Base-by-base conservation (phyloP, 1,284 basidiomycete species). In the Microbotryum intermedium region DNA sequence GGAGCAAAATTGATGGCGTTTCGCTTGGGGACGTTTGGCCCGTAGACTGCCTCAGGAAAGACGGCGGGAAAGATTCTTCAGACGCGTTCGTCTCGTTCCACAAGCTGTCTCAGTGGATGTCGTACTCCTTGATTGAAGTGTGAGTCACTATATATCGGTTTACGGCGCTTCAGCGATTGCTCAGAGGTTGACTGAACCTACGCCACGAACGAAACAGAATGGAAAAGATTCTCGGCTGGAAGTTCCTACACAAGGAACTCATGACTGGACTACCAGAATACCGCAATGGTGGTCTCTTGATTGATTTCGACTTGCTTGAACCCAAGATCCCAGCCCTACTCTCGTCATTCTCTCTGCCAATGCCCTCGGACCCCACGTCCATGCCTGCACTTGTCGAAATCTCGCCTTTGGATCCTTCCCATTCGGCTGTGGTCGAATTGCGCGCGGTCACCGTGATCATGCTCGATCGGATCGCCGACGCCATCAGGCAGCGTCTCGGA, bases 391-490 rank as follows among this genome's bases (percentile, higher is more conserved):
- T 42, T 77, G 54, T 83, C 23, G 75, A 79, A 34, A 77, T 90
- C 58, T 83, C 86, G 16, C 80, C 81, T 48, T 77, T 88, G 44
- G 74, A 79, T 18, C 81, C 88, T 0, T 85, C 85, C 0, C 89
- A 93, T 72, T 88, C 90, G 0, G 90, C 90, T 6, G 85, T 97
- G 55, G 84, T 97, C 46, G 93, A 97, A 76, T 95, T 93, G 92
- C 79, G 94, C 56, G 91, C 92, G 0, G 81, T 95, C 79, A 97
- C 93, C 0, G 88, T 97, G 44, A 86, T 95, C 61, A 83, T 87
- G 71, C 79, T 97, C 25, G 91, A 94, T 75, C 83, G 85, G 58
- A 84, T 91, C 62, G 87, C 87, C 3, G 78, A 82, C 39, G 79
- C 80, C 30, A 84, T 94, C 64, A 84, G 88, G 50, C 69, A 72